These are phyloP conservation scores for Cucurbita maxima DNA, from an alignment of 306 rosid species.

Conservation along the genomic window DNA sequence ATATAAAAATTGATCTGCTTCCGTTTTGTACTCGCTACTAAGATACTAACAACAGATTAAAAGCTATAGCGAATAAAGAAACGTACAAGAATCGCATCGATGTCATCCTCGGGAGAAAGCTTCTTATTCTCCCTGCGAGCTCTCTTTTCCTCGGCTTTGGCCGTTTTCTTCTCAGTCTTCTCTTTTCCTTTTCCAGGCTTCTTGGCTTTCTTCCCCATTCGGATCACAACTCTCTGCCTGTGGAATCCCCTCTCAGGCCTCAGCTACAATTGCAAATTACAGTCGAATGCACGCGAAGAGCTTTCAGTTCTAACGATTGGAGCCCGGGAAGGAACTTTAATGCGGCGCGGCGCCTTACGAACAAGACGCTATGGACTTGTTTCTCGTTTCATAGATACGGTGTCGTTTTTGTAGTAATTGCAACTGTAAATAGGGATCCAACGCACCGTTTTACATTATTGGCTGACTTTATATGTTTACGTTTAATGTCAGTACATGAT, in stretches of 20 bases:
- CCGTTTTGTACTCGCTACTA: background rate
- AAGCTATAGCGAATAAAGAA: background rate
- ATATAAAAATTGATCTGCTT: background rate
- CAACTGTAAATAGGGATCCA: too few species aligned
- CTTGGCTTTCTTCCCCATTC: constrained; percentile 93
- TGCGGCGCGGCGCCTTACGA: background rate
- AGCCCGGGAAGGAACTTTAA: background rate
- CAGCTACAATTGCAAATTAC: background rate
- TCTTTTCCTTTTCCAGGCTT: constrained; percentile 90
- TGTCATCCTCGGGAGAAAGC: constrained; percentile 93
- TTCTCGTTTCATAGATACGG: background rate
- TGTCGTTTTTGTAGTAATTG: background rate
- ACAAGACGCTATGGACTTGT: background rate
- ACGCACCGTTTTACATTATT: too few species aligned
- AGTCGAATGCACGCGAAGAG: background rate
- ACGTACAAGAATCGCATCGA: constrained; percentile 77
- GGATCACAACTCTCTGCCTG: background rate
- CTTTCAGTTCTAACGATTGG: background rate
- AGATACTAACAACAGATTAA: background rate
- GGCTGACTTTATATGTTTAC: too few species aligned
- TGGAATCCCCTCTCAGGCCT: background rate
- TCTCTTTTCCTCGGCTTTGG: constrained; percentile 71
- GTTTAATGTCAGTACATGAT: too few species aligned
- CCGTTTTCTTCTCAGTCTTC: constrained; percentile 78
- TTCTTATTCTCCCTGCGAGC: constrained; percentile 81